Evolutionary conservation across 1,284 basidiomycete species (phyloP).

Genomic region (Leccinum glutinopallens): DNA sequence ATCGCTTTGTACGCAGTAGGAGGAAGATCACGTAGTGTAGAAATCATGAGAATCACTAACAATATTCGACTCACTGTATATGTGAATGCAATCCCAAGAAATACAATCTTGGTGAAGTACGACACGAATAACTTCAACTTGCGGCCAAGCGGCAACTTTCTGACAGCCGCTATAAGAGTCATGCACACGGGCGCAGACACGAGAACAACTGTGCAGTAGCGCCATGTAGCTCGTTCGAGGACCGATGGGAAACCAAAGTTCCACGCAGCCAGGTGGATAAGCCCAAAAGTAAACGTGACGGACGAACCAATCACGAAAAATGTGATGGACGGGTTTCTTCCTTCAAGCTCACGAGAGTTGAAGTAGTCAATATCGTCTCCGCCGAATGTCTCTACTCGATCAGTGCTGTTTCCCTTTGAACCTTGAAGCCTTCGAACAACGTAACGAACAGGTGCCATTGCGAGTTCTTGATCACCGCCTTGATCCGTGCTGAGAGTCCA

Average conservation of each 20-base stretch:
- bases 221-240: neutral
- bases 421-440: too few relatives aligned
- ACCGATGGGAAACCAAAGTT: neutral
- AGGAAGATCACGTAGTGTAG: neutral
- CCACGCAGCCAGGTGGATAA: neutral
- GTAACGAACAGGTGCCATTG: too few relatives aligned
- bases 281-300: neutral
- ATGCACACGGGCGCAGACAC: neutral
- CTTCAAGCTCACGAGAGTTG: too few relatives aligned
- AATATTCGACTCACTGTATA: neutral
- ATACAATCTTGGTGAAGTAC: neutral
- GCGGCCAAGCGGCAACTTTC: neutral
- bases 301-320: too few relatives aligned
- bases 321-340: too few relatives aligned
- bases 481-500: too few relatives aligned
- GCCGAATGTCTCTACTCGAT: too few relatives aligned
- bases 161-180: neutral
- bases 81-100: neutral
- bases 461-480: too few relatives aligned
- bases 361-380: too few relatives aligned
- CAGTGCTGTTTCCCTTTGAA: too few relatives aligned
- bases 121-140: neutral
- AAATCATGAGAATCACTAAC: neutral
- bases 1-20: neutral
- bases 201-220: neutral